phyloP scores from a whole-genome alignment of 257 asterid genomes.

The Solanum arcanum region DNA sequence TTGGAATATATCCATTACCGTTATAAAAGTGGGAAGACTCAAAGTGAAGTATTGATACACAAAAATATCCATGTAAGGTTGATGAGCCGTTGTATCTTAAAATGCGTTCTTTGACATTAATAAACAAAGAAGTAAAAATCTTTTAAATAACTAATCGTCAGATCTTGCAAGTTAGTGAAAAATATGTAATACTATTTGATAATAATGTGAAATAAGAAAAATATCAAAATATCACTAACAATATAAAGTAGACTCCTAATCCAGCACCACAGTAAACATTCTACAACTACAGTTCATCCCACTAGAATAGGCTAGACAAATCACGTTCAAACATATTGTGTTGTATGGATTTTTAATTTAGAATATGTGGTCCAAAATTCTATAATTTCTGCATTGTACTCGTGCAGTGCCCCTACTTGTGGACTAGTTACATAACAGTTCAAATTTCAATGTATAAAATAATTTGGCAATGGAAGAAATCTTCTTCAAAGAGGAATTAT shows the following conservation, averaged over 20 bases:
- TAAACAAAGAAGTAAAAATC: background rate
- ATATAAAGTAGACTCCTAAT: background rate
- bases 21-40: background rate
- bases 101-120: background rate
- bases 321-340: background rate
- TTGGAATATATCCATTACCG: background rate
- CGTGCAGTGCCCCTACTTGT: background rate
- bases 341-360: background rate
- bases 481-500: background rate
- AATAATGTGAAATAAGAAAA: no score
- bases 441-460: background rate
- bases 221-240: no score
- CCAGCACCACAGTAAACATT: background rate
- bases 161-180: background rate
- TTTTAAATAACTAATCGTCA: background rate
- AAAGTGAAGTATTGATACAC: background rate
- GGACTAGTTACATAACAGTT: background rate
- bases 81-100: background rate
- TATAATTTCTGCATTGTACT: background rate
- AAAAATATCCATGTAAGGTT: background rate
- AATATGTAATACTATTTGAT: no score
- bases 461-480: background rate
- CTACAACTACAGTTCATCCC: background rate
- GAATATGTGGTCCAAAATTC: background rate
- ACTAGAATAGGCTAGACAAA: background rate